Conservation (phyloP, 2,329 filamentous ascomycete species). For the Aspergillus glaucus region DNA sequence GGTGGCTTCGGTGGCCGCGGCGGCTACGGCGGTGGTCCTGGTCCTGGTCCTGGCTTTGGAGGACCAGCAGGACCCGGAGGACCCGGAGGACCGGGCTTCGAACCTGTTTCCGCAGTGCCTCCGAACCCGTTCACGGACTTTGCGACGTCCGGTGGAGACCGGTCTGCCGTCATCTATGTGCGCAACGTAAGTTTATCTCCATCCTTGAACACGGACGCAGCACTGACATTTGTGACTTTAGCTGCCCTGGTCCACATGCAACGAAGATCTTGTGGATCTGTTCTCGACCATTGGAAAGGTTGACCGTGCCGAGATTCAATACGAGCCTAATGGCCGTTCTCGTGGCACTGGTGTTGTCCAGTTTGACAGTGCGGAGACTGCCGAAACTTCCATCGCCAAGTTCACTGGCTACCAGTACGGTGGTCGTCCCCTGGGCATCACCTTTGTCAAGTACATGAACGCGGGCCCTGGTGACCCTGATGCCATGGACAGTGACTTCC, state of each 20-base stretch:
- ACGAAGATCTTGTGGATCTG: conserved; percentile 91
- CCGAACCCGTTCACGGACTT: conserved; percentile 91
- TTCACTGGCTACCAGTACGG: conserved; percentile 98
- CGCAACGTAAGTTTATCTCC: conserved; percentile 71
- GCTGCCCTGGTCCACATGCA: conserved; percentile 98
- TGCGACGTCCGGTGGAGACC: conserved; percentile 79
- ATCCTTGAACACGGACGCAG: neutral
- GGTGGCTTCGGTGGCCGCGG: conserved; percentile 34
- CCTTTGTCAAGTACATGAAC: conserved; percentile 88
- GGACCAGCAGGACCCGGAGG: conserved; percentile 35
- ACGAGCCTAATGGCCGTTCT: conserved; percentile 92
- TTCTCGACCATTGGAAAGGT: conserved; percentile 98
- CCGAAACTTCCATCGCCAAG: conserved; percentile 90
- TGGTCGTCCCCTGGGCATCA: conserved; percentile 84
- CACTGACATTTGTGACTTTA: conserved; percentile 34
- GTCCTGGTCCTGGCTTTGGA: conserved; percentile 43
- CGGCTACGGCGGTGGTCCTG: conserved; percentile 41
- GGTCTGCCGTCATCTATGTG: conserved; percentile 81
- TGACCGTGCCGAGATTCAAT: conserved; percentile 97
- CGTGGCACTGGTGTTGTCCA: conserved; percentile 94
- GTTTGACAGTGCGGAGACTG: conserved; percentile 75
- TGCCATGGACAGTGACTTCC: conserved; percentile 71
- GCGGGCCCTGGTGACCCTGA: conserved; percentile 55
- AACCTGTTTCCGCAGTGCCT: conserved; percentile 46
- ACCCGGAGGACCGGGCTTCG: conserved; percentile 26